Base-by-base conservation (phyloP, 345 rosid genomes). In the Eucalyptus albens region DNA sequence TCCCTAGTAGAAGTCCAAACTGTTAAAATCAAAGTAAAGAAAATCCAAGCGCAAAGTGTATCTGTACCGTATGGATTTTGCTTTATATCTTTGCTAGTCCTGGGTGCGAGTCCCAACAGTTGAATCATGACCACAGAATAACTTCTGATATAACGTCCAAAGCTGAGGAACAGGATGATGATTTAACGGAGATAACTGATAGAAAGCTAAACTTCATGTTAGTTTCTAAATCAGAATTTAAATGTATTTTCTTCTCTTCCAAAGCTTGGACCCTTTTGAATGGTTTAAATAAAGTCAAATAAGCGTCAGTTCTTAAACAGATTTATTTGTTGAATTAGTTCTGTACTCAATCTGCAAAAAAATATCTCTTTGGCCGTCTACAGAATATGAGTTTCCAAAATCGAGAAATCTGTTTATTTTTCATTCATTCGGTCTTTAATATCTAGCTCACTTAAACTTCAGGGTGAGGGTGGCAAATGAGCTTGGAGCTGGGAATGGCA, bases 381-480 rank as follows among this genome's bases (percentile, higher is more conserved):
- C 83, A 6, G 15, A 77, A 77, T 40, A 77, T 40, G 40, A 40
- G 83, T 3, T 77, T 21, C 5, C 47, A 40, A 42, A 37, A 40
- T 11, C 47, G 22, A 40, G 47, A 21, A 22, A 77, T 40, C 83
- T 37, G 27, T 77, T 77, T 37, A 10, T 21, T 31, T 47, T 69
- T 19, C 50, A 8, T 62, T 21, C 67, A 45, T 67, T 50, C 33
- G 6, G 17, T 29, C 27, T 45, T 85, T 62, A 47, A n/a, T 31
- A 7, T 87, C 65, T 50, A 31, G 77, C 47, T 50, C 10, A n/a
- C 14, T 50, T 50, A 4, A 50, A 40, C 33, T 67, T 33, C 91
- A 93, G 93, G 69, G 94, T 93, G 85, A 90, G 94, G 88, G 94
- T 93, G 44, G 92, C 92, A 3, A 93, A 92, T 87, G 94, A 93